Evolutionary conservation across 2,329 filamentous ascomycete genomes (phyloP), one percentile per base, ranked within the genome.

Genomic region (Aspergillus unguis): DNA sequence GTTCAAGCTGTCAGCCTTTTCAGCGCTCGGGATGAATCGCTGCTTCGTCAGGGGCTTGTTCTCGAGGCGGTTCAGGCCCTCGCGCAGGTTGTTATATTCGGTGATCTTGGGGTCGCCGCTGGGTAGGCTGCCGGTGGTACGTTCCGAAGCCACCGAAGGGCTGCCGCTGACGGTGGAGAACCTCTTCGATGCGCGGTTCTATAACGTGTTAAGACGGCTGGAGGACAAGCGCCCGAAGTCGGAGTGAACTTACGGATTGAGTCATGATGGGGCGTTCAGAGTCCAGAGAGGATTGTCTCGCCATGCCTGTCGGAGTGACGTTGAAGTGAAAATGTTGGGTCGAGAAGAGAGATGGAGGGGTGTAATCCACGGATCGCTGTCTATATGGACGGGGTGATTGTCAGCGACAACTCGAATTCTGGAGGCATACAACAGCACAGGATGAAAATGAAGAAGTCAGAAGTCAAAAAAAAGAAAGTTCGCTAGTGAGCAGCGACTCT

Each of bases 21-120:
- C 85, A 58, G 87, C 83, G 68, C 80, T 87, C 58, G 92, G 83
- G 52, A 84, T 79, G 66, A 92, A 92, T 62, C 92, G 87, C 77
- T 96, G 92, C 64, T 87, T 83, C 62, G 84, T 77, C 28, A 96
- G 84, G 44, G 87, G 88, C 74, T 90, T 90, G 79, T 95, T 94
- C 73, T 95, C 89, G 75, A 96, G 88, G 66, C 91, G 88, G 65
- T 90, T 86, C 58, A 96, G 83, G 54, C 88, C 86, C 56, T 86
- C 83, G 63, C 88, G 87, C 71, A 94, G 90, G 61, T 88, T 83
- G 71, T 86, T 82, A 68, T 94, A 84, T 65, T 85, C 83, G 57
- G 79, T 77, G 58, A 81, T 74, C 65, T 80, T 79, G 57, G 80
- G 78, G 68, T 80, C 77, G 42, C 68, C 67, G 51, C 66, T 73